Base-by-base conservation (phyloP, 2,329 filamentous ascomycete species). In the Fusarium haematococcum region DNA sequence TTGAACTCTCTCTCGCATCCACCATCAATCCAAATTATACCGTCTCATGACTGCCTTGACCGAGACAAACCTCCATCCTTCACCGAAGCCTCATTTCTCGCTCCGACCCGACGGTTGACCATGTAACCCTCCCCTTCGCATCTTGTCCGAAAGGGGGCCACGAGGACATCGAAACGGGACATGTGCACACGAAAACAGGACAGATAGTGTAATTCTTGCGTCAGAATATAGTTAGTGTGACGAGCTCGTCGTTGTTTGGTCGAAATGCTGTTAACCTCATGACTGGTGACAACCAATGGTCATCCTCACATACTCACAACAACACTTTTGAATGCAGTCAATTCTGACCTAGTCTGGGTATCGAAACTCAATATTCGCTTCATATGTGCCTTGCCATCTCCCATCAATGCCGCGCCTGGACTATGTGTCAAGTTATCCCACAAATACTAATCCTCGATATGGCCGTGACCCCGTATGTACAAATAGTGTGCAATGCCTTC, bases 351-450 rank as follows among this genome's bases (percentile, higher is more conserved):
- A 67, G 60, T 67, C 61, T 54, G 68, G 72, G 67, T 77, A 78
- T 78, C 68, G 68, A 73, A 67, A 59, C 68, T 74, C 71, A 74
- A 68, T 14, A 66, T 65, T 27, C 61, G 57, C 64, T 74, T 63
- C 68, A 67, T 65, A 25, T 65, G 71, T 66, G 63, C 68, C 50
- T 52, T 20, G 41, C 58, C 32, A 57, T 48, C 67, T 39, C 33
- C 67, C 60, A 54, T n/a, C 23, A 33, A 70, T 73, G 65, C 45
- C 54, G 57, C 45, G 68, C 64, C 52, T 45, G 68, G 56, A 68
- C 68, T 63, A 66, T 72, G 50, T 72, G 52, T 62, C 68, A 74
- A 54, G 59, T 25, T 60, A 60, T 63, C 71, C 71, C 48, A 63
- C 70, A 73, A 69, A 60, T 39, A 30, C 43, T 32, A n/a, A 14